Base-by-base conservation (phyloP, 1,284 basidiomycete species). In the Puccinia horiana region DNA sequence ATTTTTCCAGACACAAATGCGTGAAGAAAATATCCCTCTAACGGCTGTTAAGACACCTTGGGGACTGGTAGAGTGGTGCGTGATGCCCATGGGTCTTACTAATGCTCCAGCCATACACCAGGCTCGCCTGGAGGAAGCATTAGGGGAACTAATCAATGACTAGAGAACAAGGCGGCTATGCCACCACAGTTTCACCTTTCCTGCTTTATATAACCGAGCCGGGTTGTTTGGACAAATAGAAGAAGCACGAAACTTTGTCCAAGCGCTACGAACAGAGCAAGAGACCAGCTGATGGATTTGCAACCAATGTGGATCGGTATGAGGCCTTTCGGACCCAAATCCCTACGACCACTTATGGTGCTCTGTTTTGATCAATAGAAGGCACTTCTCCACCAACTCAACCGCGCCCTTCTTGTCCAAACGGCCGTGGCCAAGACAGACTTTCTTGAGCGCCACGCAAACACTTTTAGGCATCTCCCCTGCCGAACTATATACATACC, bases 151-250 rank as follows among this genome's bases (percentile, higher is more conserved):
- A n/a, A n/a, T n/a, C n/a, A n/a, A n/a, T n/a, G n/a, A n/a, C n/a
- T n/a, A n/a, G n/a, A n/a, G n/a, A n/a, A n/a, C n/a, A n/a, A n/a
- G n/a, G n/a, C n/a, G n/a, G n/a, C n/a, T n/a, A n/a, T n/a, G n/a
- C n/a, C n/a, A n/a, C n/a, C n/a, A n/a, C n/a, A n/a, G n/a, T n/a
- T n/a, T 12, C 18, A 23, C 52, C 40, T n/a, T 20, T 20, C 44
- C 4, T 86, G 85, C 96, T 99, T 88, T 99, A 99, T 86, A 90
- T 98, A 85, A 99, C 96, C 0, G 96, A 98, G 86, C 94, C 98
- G 87, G 97, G 97, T n/a, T 96, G 95, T 87, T 93, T 99, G 83
- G 96, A 99, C 90, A 93, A 92, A 88, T 96, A 97, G 89, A 96
- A 95, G 88, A 96, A 98, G 87, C 92, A 96, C 86, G 92, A 93